Base-by-base conservation (phyloP, 768 basidiomycete species). In the Lactarius trivialis region DNA sequence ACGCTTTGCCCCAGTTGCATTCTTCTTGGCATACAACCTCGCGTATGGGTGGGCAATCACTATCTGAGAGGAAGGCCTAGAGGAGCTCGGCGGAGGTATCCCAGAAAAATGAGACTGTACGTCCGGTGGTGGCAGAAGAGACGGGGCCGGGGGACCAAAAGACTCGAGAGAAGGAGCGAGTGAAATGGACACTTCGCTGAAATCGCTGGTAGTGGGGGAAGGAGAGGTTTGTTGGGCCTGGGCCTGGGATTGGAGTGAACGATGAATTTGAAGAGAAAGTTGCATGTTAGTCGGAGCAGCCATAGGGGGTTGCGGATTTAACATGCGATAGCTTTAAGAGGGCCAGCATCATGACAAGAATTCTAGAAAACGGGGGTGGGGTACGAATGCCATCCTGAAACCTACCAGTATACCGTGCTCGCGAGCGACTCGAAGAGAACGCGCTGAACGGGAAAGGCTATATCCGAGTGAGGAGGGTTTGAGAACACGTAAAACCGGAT, bases 11-110 rank as follows among this genome's bases (percentile, higher is more conserved):
- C 80, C 80, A 53, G 82, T 79, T 15, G 53, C 60, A 51, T 83
- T 83, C 60, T 71, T 69, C 70, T 84, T 85, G 4, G 85, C 84
- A 65, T 82, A 81, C 11, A 88, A 78, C 60, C 87, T 82, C 6
- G 87, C 84, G 64, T 89, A 89, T 0, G 87, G 87, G 63, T 88
- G 86, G 0, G 80, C 74, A 60, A 87, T 78, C 61, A 73, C 70
- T 53, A 75, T 54, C 55, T 67, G 39, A 41, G 61, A 64, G 28
- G 52, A 59, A 9, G 48, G 48, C 21, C 33, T 49, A 39, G 61
- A 58, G 37, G 48, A 17, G 36, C 30, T 53, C 8, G 53, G 33
- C 41, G 50, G 21, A 41, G 45, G 41, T 21, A 37, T 21, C n/a
- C 55, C 58, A 65, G 62, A 48, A 50, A 57, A 60, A 36, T 50